phyloP scores from a whole-genome alignment of 2,329 filamentous ascomycete genomes.

The Rosellinia necatrix region DNA sequence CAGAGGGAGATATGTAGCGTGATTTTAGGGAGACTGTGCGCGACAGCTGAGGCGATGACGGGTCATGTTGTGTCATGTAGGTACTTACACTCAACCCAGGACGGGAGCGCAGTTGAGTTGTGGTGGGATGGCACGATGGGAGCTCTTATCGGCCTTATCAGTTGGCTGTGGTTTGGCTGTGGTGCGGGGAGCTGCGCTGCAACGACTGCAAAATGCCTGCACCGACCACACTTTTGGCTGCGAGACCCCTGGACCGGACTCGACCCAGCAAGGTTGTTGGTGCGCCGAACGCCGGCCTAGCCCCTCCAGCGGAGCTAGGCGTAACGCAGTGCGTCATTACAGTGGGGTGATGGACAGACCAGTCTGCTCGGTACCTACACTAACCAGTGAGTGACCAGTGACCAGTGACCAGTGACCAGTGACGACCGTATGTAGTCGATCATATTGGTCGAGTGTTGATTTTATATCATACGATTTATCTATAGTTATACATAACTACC shows the following conservation, averaged over 20 bases:
- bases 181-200: constrained; percentile 26
- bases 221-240: too few relatives aligned
- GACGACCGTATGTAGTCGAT: too few relatives aligned
- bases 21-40: constrained; percentile 14
- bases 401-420: too few relatives aligned
- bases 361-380: neutral
- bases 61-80: constrained; percentile 19
- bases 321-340: constrained; percentile 20
- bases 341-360: constrained; percentile 10
- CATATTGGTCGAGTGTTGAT: neutral
- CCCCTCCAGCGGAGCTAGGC: constrained; percentile 18
- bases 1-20: constrained; percentile 1
- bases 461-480: too few relatives aligned
- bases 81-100: constrained; percentile 3
- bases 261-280: constrained; percentile 2
- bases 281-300: constrained; percentile 22
- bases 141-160: constrained; percentile 32
- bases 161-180: constrained; percentile 11
- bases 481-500: too few relatives aligned
- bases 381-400: too few relatives aligned
- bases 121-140: constrained; percentile 22
- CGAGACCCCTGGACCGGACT: neutral
- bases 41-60: neutral
- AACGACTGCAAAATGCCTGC: too few relatives aligned
- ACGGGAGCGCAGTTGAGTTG: too few relatives aligned